Conservation (phyloP, 352 stramenopile genomes). For the Globisporangium spinosum region DNA sequence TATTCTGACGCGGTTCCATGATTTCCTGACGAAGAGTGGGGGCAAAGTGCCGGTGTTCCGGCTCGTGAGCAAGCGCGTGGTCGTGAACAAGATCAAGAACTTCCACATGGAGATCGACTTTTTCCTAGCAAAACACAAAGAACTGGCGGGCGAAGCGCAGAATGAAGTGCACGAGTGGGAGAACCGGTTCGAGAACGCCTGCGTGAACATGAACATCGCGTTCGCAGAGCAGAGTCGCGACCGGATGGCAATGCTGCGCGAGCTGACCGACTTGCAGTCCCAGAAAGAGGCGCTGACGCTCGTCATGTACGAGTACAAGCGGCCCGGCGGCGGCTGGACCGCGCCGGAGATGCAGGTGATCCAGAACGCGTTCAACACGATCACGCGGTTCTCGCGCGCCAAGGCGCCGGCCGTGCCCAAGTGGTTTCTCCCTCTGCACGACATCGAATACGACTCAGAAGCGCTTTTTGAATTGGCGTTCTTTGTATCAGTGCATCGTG, state of each 20-base stretch:
- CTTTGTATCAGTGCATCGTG: not conserved
- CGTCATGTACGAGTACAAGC: conserved; percentile 21
- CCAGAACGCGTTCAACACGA: conserved; percentile 20
- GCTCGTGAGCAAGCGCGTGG: conserved; percentile 11
- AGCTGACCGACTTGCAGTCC: conserved; percentile 2
- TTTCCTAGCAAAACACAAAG: not conserved
- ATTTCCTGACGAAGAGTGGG: not conserved
- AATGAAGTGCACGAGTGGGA: conserved; percentile 9
- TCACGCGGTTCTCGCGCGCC: conserved; percentile 16
- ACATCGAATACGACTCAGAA: not conserved
- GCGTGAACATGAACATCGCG: conserved; percentile 3
- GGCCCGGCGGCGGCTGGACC: not conserved
- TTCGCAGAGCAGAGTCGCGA: conserved; percentile 11
- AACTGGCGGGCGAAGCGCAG: not conserved
- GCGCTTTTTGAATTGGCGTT: not conserved
- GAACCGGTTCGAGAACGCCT: conserved; percentile 14
- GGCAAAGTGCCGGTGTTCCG: not conserved
- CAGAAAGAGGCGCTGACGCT: conserved; percentile 13
- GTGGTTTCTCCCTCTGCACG: conserved; percentile 11
- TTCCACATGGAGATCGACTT: conserved; percentile 9
- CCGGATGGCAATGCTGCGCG: conserved; percentile 12
- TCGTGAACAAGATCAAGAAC: not conserved
- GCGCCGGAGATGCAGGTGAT: conserved; percentile 5
- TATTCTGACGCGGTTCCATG: conserved; percentile 1
- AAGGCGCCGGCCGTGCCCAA: conserved; percentile 7